A percentile compares a stretch with the other conserved stretches of the same genome.
These are phyloP conservation scores for Angophora floribunda DNA, from an alignment of 345 rosid species.

Conservation along the genomic window DNA sequence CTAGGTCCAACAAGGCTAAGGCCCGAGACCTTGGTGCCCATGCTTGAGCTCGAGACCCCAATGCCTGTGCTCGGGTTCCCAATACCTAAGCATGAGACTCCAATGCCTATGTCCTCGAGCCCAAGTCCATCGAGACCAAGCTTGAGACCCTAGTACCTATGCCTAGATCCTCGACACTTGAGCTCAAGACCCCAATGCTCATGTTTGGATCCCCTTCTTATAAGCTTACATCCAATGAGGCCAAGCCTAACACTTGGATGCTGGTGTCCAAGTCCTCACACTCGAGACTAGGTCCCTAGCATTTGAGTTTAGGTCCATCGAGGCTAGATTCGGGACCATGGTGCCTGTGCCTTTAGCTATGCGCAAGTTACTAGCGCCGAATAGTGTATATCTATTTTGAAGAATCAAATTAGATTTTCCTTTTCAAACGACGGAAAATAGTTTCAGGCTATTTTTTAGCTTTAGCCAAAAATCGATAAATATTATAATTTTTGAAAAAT, in stretches of 20 bases:
- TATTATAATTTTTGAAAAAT: too few species aligned
- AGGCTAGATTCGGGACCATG: too few species aligned
- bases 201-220: rapidly evolving
- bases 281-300: not conserved
- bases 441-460: too few species aligned
- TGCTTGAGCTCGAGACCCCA: rapidly evolving
- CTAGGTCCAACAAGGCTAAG: not conserved
- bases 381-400: too few species aligned
- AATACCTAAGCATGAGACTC: not conserved
- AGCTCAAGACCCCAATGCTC: rapidly evolving
- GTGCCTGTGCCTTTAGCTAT: too few species aligned
- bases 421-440: too few species aligned
- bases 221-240: not conserved
- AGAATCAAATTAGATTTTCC: too few species aligned
- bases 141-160: not conserved
- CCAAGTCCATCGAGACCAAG: not conserved
- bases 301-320: not conserved
- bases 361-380: too few species aligned
- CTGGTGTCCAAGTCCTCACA: not conserved
- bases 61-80: rapidly evolving
- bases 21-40: not conserved
- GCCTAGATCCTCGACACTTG: rapidly evolving
- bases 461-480: too few species aligned
- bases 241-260: not conserved
- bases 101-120: rapidly evolving